Percentiles rank a stretch among this genome's conserved stretches.
Evolutionary conservation across 176 grass and related monocot genomes (phyloP).

Genomic region (Musa schizocarpa): DNA sequence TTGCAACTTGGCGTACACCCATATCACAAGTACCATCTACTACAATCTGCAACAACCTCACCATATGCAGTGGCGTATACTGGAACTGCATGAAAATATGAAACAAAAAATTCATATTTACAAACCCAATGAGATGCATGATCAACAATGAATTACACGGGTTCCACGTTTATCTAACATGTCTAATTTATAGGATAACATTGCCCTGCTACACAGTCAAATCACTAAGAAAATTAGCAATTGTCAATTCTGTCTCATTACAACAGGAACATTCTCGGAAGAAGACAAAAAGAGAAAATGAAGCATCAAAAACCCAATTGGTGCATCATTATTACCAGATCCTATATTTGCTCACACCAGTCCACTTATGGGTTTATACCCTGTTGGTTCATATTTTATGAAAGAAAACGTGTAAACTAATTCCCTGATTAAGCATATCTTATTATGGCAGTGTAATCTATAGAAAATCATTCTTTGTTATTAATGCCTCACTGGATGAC

Average conservation of each 20-base stretch:
- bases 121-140: neutral
- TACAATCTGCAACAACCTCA: constrained; percentile 82
- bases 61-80: constrained; percentile 63
- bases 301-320: too few relatives aligned
- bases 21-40: constrained; percentile 80
- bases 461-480: too few relatives aligned
- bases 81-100: constrained; percentile 52
- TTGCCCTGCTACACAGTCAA: too few relatives aligned
- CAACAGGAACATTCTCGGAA: neutral
- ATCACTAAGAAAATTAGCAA: too few relatives aligned
- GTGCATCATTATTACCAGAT: neutral
- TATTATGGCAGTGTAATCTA: too few relatives aligned
- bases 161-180: neutral
- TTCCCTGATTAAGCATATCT: neutral
- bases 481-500: too few relatives aligned
- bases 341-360: neutral
- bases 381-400: neutral
- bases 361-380: neutral
- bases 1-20: constrained; percentile 76
- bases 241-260: neutral
- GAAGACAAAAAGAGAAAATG: too few relatives aligned
- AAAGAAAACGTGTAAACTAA: neutral
- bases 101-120: neutral
- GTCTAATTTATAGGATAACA: too few relatives aligned
- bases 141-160: neutral